Evolutionary conservation across 176 grass and related monocot species (phyloP).

Genomic region (Saccharum officinarum): DNA sequence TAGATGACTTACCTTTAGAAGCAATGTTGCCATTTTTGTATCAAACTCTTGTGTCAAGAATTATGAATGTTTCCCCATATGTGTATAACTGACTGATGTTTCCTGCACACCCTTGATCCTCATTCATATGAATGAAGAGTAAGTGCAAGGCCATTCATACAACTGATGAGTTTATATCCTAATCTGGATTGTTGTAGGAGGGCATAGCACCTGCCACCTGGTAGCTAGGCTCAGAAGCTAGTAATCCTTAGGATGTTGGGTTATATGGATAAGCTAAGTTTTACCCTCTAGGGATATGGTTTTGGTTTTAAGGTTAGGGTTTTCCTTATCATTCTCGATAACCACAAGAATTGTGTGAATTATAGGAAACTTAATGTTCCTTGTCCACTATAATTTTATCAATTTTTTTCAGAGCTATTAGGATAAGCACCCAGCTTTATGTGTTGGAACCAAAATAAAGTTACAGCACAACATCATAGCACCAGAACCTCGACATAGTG

Average conservation of each 20-base stretch:
- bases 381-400: background rate
- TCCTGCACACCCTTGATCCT: background rate
- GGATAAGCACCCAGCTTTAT: background rate
- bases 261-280: background rate
- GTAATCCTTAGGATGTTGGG: background rate
- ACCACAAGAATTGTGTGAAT: background rate
- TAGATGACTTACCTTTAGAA: slow-evolving; percentile 3
- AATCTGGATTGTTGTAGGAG: background rate
- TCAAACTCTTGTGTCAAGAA: background rate
- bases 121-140: background rate
- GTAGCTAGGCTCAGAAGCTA: too few relatives aligned
- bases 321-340: background rate
- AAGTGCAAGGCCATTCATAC: too few relatives aligned
- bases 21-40: background rate
- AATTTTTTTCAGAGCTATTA: too few relatives aligned
- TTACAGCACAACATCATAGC: background rate
- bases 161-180: background rate
- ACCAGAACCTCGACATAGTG: background rate
- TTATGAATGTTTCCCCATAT: background rate
- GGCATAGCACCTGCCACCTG: too few relatives aligned
- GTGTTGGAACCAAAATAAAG: background rate
- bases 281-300: background rate
- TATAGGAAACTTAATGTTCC: background rate
- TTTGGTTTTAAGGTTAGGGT: background rate
- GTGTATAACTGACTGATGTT: background rate